These are phyloP conservation scores for Blastocystis sp. DNA, from an alignment of 352 stramenopile genomes.

Conservation along the genomic window DNA sequence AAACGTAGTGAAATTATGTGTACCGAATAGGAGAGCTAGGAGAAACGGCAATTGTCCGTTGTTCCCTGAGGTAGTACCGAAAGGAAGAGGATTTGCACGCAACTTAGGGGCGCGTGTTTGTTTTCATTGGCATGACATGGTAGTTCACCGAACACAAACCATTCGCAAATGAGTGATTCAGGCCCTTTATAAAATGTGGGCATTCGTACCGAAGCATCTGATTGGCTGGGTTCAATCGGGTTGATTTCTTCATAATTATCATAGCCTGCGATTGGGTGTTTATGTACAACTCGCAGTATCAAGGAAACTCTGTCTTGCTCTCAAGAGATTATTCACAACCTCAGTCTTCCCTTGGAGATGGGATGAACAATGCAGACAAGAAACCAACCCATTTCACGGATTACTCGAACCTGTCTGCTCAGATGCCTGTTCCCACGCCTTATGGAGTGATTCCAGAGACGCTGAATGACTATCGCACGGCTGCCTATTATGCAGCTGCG, in stretches of 20 bases:
- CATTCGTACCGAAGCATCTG: neutral
- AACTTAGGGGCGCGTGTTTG: neutral
- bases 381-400: neutral
- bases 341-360: neutral
- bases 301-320: constrained; percentile 4
- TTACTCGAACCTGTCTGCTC: neutral
- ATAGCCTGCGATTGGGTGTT: neutral
- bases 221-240: constrained; percentile 5
- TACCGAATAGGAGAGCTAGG: too few relatives aligned
- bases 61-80: too few relatives aligned
- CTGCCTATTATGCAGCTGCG: neutral
- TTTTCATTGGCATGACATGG: too few relatives aligned
- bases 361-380: neutral
- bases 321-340: constrained; percentile 17
- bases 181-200: constrained; percentile 25
- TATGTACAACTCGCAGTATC: constrained; percentile 29
- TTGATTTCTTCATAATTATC: constrained; percentile 39
- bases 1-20: too few relatives aligned
- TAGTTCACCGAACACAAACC: neutral
- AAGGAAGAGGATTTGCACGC: too few relatives aligned
- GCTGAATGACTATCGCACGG: neutral
- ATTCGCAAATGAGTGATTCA: constrained; percentile 4
- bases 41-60: too few relatives aligned
- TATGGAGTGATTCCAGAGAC: neutral
- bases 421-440: neutral